phyloP scores from a whole-genome alignment of 2,329 filamentous ascomycete species.

The Fusarium virguliforme region DNA sequence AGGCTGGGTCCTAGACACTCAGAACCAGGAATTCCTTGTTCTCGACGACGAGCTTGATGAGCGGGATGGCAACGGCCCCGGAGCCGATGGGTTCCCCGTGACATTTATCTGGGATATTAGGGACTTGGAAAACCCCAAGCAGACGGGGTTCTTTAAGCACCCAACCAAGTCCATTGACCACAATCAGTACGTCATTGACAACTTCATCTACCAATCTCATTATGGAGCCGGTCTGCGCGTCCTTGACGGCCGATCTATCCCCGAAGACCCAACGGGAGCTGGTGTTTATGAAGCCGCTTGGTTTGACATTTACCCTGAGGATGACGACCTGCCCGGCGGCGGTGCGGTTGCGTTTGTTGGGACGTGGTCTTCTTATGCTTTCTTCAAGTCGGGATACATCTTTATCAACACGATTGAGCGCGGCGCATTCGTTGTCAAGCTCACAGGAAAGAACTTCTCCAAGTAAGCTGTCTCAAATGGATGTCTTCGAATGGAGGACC shows the following conservation, averaged over 20 bases:
- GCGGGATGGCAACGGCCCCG: constrained; percentile 57
- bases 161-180: constrained; percentile 63
- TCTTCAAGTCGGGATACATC: constrained; percentile 65
- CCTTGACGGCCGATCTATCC: constrained; percentile 57
- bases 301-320: constrained; percentile 68
- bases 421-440: constrained; percentile 64
- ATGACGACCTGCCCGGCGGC: constrained; percentile 59
- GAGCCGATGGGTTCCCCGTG: constrained; percentile 61
- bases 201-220: constrained; percentile 65
- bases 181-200: constrained; percentile 65
- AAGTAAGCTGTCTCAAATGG: constrained; percentile 2
- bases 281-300: constrained; percentile 64
- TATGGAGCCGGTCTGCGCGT: constrained; percentile 66
- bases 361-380: constrained; percentile 66
- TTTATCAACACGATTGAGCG: constrained; percentile 69
- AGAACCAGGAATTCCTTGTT: constrained; percentile 64
- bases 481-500: background rate
- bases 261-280: constrained; percentile 62
- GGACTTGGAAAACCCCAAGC: constrained; percentile 60
- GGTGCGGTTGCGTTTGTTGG: constrained; percentile 61
- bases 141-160: constrained; percentile 62
- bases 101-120: constrained; percentile 69
- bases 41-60: constrained; percentile 71
- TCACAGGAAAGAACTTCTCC: constrained; percentile 48
- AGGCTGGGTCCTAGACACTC: constrained; percentile 67